Evolutionary conservation across 2,329 filamentous ascomycete genomes (phyloP).

Genomic region (Allantophomopsis lycopodina): DNA sequence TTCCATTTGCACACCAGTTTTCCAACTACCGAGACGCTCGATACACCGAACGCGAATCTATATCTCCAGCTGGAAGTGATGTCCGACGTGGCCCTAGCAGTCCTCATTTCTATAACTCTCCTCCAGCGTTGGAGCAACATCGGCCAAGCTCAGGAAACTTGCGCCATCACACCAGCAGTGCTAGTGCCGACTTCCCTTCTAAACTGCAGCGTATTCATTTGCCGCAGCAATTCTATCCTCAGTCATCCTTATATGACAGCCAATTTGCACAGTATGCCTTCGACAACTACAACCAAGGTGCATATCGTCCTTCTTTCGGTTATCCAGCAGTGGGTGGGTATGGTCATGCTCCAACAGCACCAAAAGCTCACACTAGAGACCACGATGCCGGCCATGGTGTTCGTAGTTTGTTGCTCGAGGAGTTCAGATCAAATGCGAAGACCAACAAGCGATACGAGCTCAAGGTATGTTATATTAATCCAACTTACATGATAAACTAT

Average conservation of each 20-base stretch:
- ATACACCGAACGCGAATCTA: constrained; percentile 13
- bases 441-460: constrained; percentile 64
- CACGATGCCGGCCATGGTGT: constrained; percentile 31
- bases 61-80: constrained; percentile 17
- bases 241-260: constrained; percentile 20
- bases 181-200: neutral
- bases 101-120: constrained; percentile 14
- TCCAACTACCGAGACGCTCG: constrained; percentile 8
- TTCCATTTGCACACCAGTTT: constrained; percentile 15
- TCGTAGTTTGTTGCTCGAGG: constrained; percentile 62
- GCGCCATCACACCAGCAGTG: constrained; percentile 1
- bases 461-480: constrained; percentile 33
- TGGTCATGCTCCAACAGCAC: constrained; percentile 9
- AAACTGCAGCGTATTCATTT: constrained; percentile 3
- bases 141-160: constrained; percentile 13
- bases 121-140: no score
- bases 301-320: constrained; percentile 20
- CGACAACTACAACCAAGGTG: constrained; percentile 22
- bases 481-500: neutral
- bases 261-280: constrained; percentile 21
- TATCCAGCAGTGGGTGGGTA: constrained; percentile 19
- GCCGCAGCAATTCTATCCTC: constrained; percentile 16
- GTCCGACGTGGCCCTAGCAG: constrained; percentile 16
- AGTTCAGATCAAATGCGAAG: constrained; percentile 66
- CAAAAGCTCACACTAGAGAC: constrained; percentile 16